Conservation (phyloP, 352 stramenopile genomes). For the Pythium vanterpoolii region DNA sequence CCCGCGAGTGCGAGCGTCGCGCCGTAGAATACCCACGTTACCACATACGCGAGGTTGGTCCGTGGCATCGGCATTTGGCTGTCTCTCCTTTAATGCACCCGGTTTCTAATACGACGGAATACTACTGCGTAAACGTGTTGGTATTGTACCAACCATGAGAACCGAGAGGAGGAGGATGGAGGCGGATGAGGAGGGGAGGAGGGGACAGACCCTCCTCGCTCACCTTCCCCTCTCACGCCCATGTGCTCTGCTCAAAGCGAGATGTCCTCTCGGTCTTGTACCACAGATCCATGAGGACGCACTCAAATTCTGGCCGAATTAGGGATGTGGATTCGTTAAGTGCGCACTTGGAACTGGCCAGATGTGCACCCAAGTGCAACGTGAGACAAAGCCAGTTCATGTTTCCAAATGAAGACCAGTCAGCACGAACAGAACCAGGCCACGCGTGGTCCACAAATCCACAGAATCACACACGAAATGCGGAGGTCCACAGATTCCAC, state of each 20-base stretch:
- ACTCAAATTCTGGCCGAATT: neutral
- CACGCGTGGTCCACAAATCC: neutral
- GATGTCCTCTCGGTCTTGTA: conserved; percentile 1
- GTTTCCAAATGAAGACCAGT: neutral
- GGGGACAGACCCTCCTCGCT: neutral
- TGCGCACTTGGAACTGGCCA: neutral
- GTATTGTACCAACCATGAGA: neutral
- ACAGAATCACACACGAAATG: neutral
- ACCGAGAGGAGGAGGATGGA: neutral
- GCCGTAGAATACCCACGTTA: conserved; percentile 19
- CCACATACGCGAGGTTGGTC: neutral
- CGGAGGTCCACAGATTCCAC: neutral
- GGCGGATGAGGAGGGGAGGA: neutral
- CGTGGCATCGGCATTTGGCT: neutral
- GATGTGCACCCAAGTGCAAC: conserved; percentile 2
- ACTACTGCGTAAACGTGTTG: too few relatives aligned
- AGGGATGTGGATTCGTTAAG: neutral
- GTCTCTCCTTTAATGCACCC: neutral
- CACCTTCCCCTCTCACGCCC: neutral
- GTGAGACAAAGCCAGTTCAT: conserved; percentile 17
- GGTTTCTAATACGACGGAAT: conserved; percentile 2
- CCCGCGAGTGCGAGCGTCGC: conserved; percentile 9
- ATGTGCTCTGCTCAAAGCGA: neutral
- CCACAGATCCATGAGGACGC: neutral
- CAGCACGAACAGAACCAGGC: neutral